Evolutionary conservation across 2,329 filamentous ascomycete species (phyloP), one percentile per base, ranked within the genome.

Genomic region (Lecanosticta acicola): DNA sequence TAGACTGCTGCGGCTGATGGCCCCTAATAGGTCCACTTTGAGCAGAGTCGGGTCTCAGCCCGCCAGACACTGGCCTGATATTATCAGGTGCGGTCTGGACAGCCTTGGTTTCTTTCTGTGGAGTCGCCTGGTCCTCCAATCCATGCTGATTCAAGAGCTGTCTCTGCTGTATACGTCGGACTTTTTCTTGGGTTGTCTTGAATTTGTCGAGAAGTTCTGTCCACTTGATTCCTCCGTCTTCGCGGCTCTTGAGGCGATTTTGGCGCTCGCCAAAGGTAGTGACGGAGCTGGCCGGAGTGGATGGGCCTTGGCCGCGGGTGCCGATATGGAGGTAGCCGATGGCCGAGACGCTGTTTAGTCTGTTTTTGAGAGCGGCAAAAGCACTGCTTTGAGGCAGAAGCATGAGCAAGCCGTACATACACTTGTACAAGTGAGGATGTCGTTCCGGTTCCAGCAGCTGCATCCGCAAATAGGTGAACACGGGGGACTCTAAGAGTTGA

Each of bases 321-420:
- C 53, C 83, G 56, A 86, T 84, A 64, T 97, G 91, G 51, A 98
- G 73, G 66, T 95, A 94, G 35, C 91, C 93, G 64, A 98, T 97
- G 42, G 93, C 90, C 71, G 87, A 94, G 56, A 98, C 93, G 67
- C 87, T 95, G 68, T 97, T 97, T 41, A 98, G 77, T 34, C 93
- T 83, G 64, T 98, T 98, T 66, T 96, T 97, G 46, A 98, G 75
- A 2, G 93, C 91, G 20, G 90, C 93, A 69, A 98, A 98, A 7
- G 93, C 94, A 20, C 89, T 94, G 13, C 91, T 97, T 69, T 98
- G 93, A 0, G 93, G 93, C n/a, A 98, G 78, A 14, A 98, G 83
- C 93, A 98, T 98, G 44, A 98, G 75, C 37, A 98, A 79, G 8
- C 93, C 93, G 62, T 97, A 98, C 39, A 98, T 80, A 68, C 93